These are phyloP conservation scores for Periglandula ipomoeae DNA, from an alignment of 2,329 filamentous ascomycete genomes.

Conservation along the genomic window DNA sequence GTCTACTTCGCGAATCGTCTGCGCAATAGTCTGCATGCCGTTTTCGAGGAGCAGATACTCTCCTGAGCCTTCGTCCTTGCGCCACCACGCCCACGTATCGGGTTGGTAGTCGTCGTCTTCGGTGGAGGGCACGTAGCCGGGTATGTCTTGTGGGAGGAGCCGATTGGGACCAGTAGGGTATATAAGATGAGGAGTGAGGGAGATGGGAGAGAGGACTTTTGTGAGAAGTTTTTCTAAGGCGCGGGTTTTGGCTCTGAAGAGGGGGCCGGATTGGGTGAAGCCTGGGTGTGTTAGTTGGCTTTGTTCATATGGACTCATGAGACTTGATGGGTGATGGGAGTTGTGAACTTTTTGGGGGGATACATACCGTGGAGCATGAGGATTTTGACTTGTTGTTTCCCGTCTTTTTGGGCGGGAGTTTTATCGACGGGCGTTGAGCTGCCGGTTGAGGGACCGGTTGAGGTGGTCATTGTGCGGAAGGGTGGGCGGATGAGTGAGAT, in stretches of 20 bases:
- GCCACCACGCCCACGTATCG: conserved; percentile 77
- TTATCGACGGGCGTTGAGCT: not conserved
- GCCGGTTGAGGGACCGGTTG: not conserved
- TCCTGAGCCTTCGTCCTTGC: conserved; percentile 54
- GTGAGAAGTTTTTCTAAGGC: conserved; percentile 71
- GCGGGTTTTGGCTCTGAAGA: conserved; percentile 84
- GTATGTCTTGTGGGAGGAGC: conserved; percentile 57
- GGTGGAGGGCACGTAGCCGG: conserved; percentile 48
- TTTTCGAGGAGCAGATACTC: conserved; percentile 62
- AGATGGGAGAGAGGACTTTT: conserved; percentile 59
- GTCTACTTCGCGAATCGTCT: conserved; percentile 50
- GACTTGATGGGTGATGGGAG: not conserved
- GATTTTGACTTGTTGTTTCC: conserved; percentile 51
- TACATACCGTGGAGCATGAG: conserved; percentile 65
- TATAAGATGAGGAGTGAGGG: conserved; percentile 44
- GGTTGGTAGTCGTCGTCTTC: conserved; percentile 38
- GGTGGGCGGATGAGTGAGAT: not conserved
- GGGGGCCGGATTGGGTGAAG: conserved; percentile 79
- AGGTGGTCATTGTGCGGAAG: conserved; percentile 4
- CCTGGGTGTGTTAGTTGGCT: conserved; percentile 34
- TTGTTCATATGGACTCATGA: too few species aligned
- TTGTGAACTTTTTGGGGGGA: not conserved
- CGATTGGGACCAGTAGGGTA: conserved; percentile 63
- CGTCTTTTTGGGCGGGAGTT: not conserved
- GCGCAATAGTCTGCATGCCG: conserved; percentile 56